Evolutionary conservation across 2,329 filamentous ascomycete genomes (phyloP), one percentile per base, ranked within the genome.

Genomic region (Pseudopyrenochaeta lycopersici): DNA sequence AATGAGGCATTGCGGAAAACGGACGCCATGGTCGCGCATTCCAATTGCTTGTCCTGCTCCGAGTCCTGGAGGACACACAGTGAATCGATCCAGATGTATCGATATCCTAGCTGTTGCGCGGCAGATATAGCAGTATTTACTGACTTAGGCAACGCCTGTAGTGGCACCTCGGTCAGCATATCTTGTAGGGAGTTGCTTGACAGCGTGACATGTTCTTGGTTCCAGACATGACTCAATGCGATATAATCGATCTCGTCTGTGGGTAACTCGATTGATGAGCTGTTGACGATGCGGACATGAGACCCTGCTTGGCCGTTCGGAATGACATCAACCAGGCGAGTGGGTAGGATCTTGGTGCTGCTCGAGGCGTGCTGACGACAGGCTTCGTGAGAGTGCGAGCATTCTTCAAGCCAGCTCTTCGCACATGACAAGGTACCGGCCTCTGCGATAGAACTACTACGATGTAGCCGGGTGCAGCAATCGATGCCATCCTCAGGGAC

Each of bases 1-100:
- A 76, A 44, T 23, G 63, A 60, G 5, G 73, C 71, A 44, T 76
- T 74, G 49, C 73, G 72, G 63, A 68, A 76, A 1, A 66, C 61
- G 1, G 66, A 62, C 40, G 69, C 71, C 68, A 72, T 75, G 17
- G 52, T 52, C 11, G 46, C 54, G 55, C 69, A 75, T 54, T 76
- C 71, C 23, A 48, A 54, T 50, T 56, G 57, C 54, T 70, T 72
- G 49, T 75, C 70, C 33, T 59, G 55, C 12, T 67, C 56, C 1
- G 66, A 71, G 31, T 76, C 71, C 44, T 76, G 73, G 1, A 71
- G n/a, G 3, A 75, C 52, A 42, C 73, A 76, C 7, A 76, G 69
- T 1, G 64, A 66, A 48, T 76, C 73, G 18, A 67, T 40, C 72
- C 72, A 76, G 31, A 72, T 53, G 49, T 75, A 76, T 10, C 68